Evolutionary conservation across 2,329 filamentous ascomycete genomes (phyloP), one percentile per base, ranked within the genome.

Genomic region (Apiospora rasikravindrae): DNA sequence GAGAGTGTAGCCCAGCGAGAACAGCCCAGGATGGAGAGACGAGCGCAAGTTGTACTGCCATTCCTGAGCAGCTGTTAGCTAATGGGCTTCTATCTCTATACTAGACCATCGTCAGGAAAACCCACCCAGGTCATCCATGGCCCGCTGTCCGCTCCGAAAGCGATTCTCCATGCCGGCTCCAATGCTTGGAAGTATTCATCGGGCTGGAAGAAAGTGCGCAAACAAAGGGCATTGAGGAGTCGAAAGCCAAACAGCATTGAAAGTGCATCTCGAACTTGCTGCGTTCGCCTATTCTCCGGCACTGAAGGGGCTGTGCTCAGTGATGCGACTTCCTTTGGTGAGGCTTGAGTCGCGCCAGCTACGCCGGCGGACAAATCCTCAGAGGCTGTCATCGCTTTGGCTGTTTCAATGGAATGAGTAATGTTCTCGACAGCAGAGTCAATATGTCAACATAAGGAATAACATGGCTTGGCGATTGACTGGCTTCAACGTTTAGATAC

Each of bases 121-220:
- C 88, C 78, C 87, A 97, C 96, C 96, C 96, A 99, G 74, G 96
- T 99, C 78, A 98, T 88, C 94, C 96, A 99, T 40, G 96, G 94
- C 74, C 93, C 93, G 81, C 92, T 93, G 19, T 87, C 81, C 2
- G 85, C 79, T 29, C 95, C 95, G 86, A 98, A 98, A 3, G 93
- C 93, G 71, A 96, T 88, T 77, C 91, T 87, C 95, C 96, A 98
- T 76, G 96, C 96, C 70, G 96, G 96, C 84, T 99, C 96, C 64
- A 98, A 89, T 1, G 95, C 93, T 81, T 99, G 96, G 79, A 96
- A 99, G 85, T 94, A 98, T 83, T 99, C 96, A 85, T 99, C 96
- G 40, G 96, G 96, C 82, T 99, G 96, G 84, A 99, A 99, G 82
- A 98, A 99, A 26, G 96, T 98, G 75, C 89, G 87, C 72, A 97